Evolutionary conservation across 352 stramenopile species (phyloP).

Genomic region (Globisporangium heterothallicum): DNA sequence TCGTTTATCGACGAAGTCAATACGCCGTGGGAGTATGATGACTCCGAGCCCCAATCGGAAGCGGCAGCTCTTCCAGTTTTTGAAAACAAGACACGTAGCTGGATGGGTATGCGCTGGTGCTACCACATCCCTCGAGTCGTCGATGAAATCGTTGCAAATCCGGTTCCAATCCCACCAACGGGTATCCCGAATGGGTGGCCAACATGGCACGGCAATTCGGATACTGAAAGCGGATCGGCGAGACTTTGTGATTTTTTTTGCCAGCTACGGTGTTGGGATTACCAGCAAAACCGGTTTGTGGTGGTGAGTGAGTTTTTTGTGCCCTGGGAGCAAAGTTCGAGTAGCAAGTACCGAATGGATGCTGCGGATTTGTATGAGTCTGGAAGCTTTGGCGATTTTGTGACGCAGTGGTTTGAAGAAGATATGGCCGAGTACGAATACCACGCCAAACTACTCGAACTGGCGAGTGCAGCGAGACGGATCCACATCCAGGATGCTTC

Average conservation of each 20-base stretch:
- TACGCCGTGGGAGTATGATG: slow-evolving; percentile 37
- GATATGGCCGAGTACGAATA: slow-evolving; percentile 46
- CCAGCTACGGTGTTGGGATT: slow-evolving; percentile 68
- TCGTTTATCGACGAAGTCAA: slow-evolving; percentile 59
- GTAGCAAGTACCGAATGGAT: slow-evolving; percentile 9
- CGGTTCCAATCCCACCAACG: slow-evolving; percentile 57
- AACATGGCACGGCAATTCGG: slow-evolving; percentile 34
- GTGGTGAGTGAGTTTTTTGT: slow-evolving; percentile 61
- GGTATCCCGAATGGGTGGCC: slow-evolving; percentile 61
- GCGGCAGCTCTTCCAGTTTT: slow-evolving; percentile 17
- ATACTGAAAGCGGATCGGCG: slow-evolving; percentile 16
- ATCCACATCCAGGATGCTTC: slow-evolving; percentile 24
- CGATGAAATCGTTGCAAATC: slow-evolving; percentile 36
- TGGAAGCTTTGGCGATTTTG: slow-evolving; percentile 61
- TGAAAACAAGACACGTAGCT: slow-evolving; percentile 53
- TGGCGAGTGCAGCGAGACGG: slow-evolving; percentile 25
- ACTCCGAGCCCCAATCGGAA: slow-evolving; percentile 14
- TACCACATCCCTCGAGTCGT: slow-evolving; percentile 69
- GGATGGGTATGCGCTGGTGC: slow-evolving; percentile 78
- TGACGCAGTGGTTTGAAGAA: slow-evolving; percentile 71
- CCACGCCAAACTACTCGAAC: slow-evolving; percentile 33
- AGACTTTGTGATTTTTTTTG: slow-evolving; percentile 71
- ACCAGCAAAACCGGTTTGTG: slow-evolving; percentile 38
- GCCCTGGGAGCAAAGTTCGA: slow-evolving; percentile 47
- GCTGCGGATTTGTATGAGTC: slow-evolving; percentile 26